Evolutionary conservation across 2,329 filamentous ascomycete species (phyloP).

Genomic region (Trichoderma koningiopsis): DNA sequence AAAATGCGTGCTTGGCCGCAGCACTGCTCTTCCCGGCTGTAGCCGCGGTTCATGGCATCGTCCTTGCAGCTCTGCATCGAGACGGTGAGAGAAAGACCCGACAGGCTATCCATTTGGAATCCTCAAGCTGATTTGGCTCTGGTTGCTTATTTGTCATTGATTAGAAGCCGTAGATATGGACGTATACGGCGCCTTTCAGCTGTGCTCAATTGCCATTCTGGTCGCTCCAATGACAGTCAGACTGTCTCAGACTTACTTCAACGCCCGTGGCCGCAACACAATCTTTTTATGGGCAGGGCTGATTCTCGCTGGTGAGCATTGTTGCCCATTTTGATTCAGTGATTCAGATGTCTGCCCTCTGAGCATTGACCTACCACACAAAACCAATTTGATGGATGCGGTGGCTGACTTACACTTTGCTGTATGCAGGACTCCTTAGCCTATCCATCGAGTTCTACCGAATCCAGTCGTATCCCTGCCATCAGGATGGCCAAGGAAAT

Average conservation of each 20-base stretch:
- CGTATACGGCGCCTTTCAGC: constrained; percentile 67
- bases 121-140: not conserved
- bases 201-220: constrained; percentile 67
- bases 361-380: not conserved
- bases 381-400: not conserved
- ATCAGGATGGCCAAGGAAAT: constrained; percentile 41
- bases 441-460: constrained; percentile 67
- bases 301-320: constrained; percentile 54
- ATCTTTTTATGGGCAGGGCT: constrained; percentile 68
- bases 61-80: constrained; percentile 61
- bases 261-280: constrained; percentile 63
- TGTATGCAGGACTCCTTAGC: constrained; percentile 54
- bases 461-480: constrained; percentile 48
- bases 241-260: constrained; percentile 65
- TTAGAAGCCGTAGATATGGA: constrained; percentile 68
- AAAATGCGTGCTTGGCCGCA: constrained; percentile 64
- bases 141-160: not conserved
- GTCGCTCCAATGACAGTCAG: constrained; percentile 64
- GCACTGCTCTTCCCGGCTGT: constrained; percentile 65
- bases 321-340: not conserved
- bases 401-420: not conserved
- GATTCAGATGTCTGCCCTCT: not conserved
- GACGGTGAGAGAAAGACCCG: constrained; percentile 48
- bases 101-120: not conserved
- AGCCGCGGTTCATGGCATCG: constrained; percentile 64